Conservation (phyloP, 176 grass and related monocot species). For the Urochloa ruziziensis region DNA sequence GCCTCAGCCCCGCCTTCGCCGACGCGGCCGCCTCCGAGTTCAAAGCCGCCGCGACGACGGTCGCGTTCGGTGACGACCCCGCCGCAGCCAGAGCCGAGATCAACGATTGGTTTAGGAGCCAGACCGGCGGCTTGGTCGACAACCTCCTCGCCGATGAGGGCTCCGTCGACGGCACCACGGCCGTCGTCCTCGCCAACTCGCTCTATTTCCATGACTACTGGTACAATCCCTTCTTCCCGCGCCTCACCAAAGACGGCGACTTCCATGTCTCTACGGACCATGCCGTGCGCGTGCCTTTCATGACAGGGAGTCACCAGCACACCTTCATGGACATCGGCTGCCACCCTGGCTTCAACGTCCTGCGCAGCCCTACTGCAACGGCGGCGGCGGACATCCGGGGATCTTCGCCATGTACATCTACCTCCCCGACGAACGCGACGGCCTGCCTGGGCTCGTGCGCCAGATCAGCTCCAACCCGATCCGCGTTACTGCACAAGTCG, state of each 20-base stretch:
- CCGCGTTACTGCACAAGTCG: not conserved
- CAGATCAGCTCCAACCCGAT: not conserved
- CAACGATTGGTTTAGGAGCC: not conserved
- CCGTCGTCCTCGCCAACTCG: slow-evolving; percentile 19
- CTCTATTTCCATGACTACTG: slow-evolving; percentile 2
- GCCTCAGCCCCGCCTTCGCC: slow-evolving; percentile 13
- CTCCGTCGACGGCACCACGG: not conserved
- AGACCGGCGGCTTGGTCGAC: slow-evolving; percentile 5
- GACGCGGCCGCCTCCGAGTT: not conserved
- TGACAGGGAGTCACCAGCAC: not conserved
- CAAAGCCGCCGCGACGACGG: not conserved
- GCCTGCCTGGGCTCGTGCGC: not conserved
- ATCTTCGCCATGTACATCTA: slow-evolving; percentile 28
- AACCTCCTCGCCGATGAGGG: not conserved
- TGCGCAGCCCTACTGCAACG: not conserved
- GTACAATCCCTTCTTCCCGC: not conserved
- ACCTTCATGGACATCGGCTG: not conserved
- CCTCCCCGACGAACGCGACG: slow-evolving; percentile 32
- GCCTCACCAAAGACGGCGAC: not conserved
- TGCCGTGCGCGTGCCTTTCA: not conserved
- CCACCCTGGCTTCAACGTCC: slow-evolving; percentile 26
- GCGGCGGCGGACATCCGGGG: no score
- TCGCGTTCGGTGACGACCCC: not conserved
- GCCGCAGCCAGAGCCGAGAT: slow-evolving; percentile 5
- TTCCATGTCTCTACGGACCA: slow-evolving; percentile 24